Evolutionary conservation across 257 asterid species (phyloP).

Genomic region (Misopates orontium): DNA sequence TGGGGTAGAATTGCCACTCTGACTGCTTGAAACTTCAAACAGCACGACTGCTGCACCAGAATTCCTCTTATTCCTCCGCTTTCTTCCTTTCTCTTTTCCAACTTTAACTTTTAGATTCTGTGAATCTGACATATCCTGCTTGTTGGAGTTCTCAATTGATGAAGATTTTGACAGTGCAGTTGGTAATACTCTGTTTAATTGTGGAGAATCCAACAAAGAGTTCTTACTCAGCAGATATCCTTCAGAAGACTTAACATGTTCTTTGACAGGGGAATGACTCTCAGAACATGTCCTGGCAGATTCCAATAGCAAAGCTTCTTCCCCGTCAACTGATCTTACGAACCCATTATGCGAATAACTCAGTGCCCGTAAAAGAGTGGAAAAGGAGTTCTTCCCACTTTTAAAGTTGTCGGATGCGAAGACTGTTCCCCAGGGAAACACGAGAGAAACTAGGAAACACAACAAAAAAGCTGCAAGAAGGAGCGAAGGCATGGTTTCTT

Average conservation of each 20-base stretch:
- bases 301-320: slow-evolving; percentile 39
- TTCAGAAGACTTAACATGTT: slow-evolving; percentile 15
- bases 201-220: slow-evolving; percentile 30
- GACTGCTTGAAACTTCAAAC: slow-evolving; percentile 82
- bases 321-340: slow-evolving; percentile 37
- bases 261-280: no score
- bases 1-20: slow-evolving; percentile 82
- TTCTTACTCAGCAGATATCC: slow-evolving; percentile 31
- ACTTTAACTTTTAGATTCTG: no score
- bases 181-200: slow-evolving; percentile 18
- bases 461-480: slow-evolving; percentile 43
- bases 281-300: slow-evolving; percentile 34
- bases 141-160: slow-evolving; percentile 36
- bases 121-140: slow-evolving; percentile 37
- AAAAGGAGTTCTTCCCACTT: slow-evolving; percentile 39
- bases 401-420: slow-evolving; percentile 34
- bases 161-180: slow-evolving; percentile 24
- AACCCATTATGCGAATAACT: slow-evolving; percentile 33
- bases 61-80: slow-evolving; percentile 71
- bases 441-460: slow-evolving; percentile 41
- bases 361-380: slow-evolving; percentile 25
- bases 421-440: slow-evolving; percentile 40
- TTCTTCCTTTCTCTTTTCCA: slow-evolving; percentile 67
- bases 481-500: slow-evolving; percentile 40
- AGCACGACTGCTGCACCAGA: slow-evolving; percentile 34